Percentiles rank a stretch among this genome's conserved stretches.
Conservation (phyloP, 306 rosid genomes). For the Trifolium pratense region DNA sequence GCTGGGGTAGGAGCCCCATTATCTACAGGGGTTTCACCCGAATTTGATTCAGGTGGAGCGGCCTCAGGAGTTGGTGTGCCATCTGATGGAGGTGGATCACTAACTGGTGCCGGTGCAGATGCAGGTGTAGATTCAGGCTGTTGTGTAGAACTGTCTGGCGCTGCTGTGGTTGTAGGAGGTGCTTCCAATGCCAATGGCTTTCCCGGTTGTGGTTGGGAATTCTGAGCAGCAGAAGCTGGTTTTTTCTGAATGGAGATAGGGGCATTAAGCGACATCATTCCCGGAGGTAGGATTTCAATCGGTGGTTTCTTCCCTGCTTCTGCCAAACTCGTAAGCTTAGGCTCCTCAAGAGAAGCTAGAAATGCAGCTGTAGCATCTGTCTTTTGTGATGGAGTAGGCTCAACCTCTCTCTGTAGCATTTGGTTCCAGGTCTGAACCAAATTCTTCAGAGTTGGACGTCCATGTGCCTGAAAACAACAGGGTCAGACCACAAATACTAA, state of each 20-base stretch:
- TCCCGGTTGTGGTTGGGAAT: slow-evolving; percentile 60
- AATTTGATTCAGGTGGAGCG: slow-evolving; percentile 47
- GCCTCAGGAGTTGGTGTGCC: slow-evolving; percentile 44
- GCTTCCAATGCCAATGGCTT: slow-evolving; percentile 86
- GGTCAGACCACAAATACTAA: slow-evolving; percentile 44
- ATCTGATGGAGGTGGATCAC: slow-evolving; percentile 48
- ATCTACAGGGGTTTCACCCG: slow-evolving; percentile 48
- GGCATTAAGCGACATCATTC: slow-evolving; percentile 76
- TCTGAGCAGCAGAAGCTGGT: slow-evolving; percentile 64
- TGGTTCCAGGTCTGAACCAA: slow-evolving; percentile 96
- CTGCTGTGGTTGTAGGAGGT: slow-evolving; percentile 57
- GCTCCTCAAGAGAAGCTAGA: slow-evolving; percentile 90
- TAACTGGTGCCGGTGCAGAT: slow-evolving; percentile 43
- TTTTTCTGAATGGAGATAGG: slow-evolving; percentile 77
- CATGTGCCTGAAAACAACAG: slow-evolving; percentile 75
- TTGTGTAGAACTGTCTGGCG: slow-evolving; percentile 47
- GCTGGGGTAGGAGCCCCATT: slow-evolving; percentile 42
- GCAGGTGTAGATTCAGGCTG: slow-evolving; percentile 50
- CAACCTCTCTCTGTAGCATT: slow-evolving; percentile 86
- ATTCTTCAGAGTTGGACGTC: slow-evolving; percentile 92
- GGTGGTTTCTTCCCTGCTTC: slow-evolving; percentile 96
- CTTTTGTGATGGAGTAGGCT: slow-evolving; percentile 67
- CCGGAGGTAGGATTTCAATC: slow-evolving; percentile 95
- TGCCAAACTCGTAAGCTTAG: slow-evolving; percentile 91
- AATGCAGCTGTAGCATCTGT: slow-evolving; percentile 93